These are phyloP conservation scores for Trichosporon ovoides DNA, from an alignment of 1,284 basidiomycete genomes.

Conservation along the genomic window DNA sequence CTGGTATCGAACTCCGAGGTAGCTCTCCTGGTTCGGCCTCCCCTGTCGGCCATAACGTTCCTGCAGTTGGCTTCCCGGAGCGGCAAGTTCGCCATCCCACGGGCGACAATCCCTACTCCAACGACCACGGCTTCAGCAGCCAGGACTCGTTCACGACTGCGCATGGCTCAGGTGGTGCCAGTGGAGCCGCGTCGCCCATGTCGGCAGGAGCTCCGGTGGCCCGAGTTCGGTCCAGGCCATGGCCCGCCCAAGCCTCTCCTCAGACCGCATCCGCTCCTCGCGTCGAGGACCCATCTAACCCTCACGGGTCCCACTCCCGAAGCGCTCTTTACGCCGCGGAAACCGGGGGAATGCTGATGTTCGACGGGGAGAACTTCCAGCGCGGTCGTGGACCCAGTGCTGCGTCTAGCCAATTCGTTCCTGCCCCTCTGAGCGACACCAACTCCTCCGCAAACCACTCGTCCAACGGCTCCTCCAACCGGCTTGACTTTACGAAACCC, in stretches of 20 bases:
- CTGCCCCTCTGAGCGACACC: neutral
- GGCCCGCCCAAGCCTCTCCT: slow-evolving; percentile 9
- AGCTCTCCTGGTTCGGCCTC: neutral
- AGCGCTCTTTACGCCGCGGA: slow-evolving; percentile 36
- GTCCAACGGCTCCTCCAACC: neutral
- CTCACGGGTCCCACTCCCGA: slow-evolving; percentile 23
- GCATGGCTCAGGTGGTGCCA: neutral
- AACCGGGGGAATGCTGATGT: slow-evolving; percentile 29
- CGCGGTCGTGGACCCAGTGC: neutral
- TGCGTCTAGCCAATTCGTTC: neutral
- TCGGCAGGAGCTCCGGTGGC: neutral
- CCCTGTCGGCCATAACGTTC: neutral
- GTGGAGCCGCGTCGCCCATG: neutral
- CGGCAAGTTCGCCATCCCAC: neutral
- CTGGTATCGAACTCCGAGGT: neutral
- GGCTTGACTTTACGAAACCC: neutral
- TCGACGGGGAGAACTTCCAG: slow-evolving; percentile 1
- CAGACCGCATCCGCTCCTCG: neutral
- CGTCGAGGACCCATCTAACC: neutral
- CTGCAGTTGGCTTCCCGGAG: neutral
- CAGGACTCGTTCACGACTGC: slow-evolving; percentile 8
- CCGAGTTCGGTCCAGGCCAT: neutral
- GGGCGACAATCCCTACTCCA: neutral
- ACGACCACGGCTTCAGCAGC: slow-evolving; percentile 1
- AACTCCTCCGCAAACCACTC: neutral